Percentiles rank a stretch among this genome's conserved stretches.
Conservation (phyloP, 164 flowering plant species). For the Amborella trichopoda region DNA sequence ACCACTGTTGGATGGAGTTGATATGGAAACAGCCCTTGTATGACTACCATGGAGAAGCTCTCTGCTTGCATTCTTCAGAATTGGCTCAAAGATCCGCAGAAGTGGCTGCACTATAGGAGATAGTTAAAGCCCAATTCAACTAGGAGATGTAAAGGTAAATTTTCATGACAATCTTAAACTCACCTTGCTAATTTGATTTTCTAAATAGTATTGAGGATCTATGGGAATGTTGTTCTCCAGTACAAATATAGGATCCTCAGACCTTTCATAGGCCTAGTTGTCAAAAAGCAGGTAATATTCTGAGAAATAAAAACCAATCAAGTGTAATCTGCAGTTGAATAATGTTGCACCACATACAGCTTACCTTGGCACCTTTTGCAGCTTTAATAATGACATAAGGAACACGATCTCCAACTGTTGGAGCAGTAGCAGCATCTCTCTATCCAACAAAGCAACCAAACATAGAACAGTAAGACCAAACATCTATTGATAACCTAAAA, state of each 20-base stretch:
- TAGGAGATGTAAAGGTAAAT: background rate
- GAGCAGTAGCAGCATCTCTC: slow-evolving; percentile 99
- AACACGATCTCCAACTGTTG: slow-evolving; percentile 97
- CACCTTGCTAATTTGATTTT: slow-evolving; percentile 93
- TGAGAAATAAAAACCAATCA: too few relatives aligned
- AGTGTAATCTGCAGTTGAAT: too few relatives aligned
- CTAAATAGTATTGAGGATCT: slow-evolving; percentile 87
- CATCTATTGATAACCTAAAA: too few relatives aligned
- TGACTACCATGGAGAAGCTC: slow-evolving; percentile 95
- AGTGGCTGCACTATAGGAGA: slow-evolving; percentile 50
- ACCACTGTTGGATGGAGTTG: slow-evolving; percentile 89
- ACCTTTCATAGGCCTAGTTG: slow-evolving; percentile 87
- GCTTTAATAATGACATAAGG: slow-evolving; percentile 96
- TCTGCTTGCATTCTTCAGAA: slow-evolving; percentile 81
- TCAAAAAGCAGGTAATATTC: slow-evolving; percentile 9
- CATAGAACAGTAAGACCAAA: too few relatives aligned
- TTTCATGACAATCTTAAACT: slow-evolving; percentile 3
- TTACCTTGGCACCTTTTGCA: slow-evolving; percentile 97
- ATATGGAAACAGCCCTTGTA: slow-evolving; percentile 86
- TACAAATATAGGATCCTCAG: slow-evolving; percentile 98
- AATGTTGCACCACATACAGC: slow-evolving; percentile 1
- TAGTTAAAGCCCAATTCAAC: background rate
- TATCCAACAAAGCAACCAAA: too few relatives aligned
- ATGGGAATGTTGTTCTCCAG: slow-evolving; percentile 94
- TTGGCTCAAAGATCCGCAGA: slow-evolving; percentile 90